Base-by-base conservation (phyloP, 1,284 basidiomycete species). In the Cutaneotrichosporon mucoides region DNA sequence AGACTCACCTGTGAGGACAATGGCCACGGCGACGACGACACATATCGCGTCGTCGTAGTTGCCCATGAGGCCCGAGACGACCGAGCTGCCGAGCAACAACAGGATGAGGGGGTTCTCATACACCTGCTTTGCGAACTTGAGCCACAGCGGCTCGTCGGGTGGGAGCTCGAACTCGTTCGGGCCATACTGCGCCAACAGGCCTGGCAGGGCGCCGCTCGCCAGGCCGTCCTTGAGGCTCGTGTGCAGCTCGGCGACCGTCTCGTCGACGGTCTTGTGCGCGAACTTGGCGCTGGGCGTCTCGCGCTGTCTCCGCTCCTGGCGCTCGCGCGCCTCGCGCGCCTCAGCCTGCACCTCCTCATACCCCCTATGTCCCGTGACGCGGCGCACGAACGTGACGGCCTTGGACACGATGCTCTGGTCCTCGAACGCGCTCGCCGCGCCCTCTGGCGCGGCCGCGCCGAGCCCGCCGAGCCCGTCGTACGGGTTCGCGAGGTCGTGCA, bases 111-210 rank as follows among this genome's bases (percentile, higher is more conserved):
- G 94, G 71, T 86, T 90, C 77, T 97, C 94, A 73, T 92, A 94
- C 53, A 98, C 91, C 48, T 90, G 94, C 60, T 78, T 78, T 7
- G 88, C 84, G 72, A 98, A 97, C 79, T 96, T 97, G 73, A 91
- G 78, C 59, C 87, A 81, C 4, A 88, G 76, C 2, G 89, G 87
- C 70, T 96, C 92, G 1, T 89, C 86, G 0, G 88, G 81, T 0
- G 85, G 84, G 13, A 96, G 90, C 2, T 89, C 85, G 71, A 98
- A 97, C 77, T 98, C 94, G 79, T 98, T 98, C 73, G 91, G 91
- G 2, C 92, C 92, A 65, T 90, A 85, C 5, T 81, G 81, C 35
- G 82, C 82, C 38, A 87, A 83, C 16, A 94, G 81, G 15, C 82
- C 79, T 1, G 85, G 80, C 16, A 95, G 82, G 46, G 85, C 81